phyloP scores from a whole-genome alignment of 768 basidiomycete genomes.

The Rhizopogon vulgaris region DNA sequence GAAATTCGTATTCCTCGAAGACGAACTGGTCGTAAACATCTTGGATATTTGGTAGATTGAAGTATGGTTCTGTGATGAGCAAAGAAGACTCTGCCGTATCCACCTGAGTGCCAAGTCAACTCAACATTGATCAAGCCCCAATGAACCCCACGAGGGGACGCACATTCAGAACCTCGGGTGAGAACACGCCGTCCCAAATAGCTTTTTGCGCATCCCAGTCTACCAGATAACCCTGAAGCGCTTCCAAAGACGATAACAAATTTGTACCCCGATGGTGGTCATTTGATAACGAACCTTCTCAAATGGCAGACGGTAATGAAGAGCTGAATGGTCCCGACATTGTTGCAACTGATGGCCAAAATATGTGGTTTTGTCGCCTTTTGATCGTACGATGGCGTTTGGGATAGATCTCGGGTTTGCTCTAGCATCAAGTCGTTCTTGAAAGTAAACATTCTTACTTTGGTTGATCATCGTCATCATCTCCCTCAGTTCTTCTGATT shows the following conservation, averaged over 20 bases:
- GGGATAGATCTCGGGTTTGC: slow-evolving; percentile 50
- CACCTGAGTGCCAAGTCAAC: slow-evolving; percentile 40
- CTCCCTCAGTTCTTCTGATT: slow-evolving; percentile 25
- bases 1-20: slow-evolving; percentile 95
- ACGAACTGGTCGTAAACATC: slow-evolving; percentile 93
- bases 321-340: slow-evolving; percentile 75
- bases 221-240: slow-evolving; percentile 74
- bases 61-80: slow-evolving; percentile 89
- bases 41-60: slow-evolving; percentile 89
- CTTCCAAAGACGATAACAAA: slow-evolving; percentile 15
- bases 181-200: slow-evolving; percentile 89
- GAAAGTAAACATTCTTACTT: slow-evolving; percentile 13
- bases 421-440: slow-evolving; percentile 2
- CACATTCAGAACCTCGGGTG: slow-evolving; percentile 62
- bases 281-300: slow-evolving; percentile 58
- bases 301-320: slow-evolving; percentile 80
- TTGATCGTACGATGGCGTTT: slow-evolving; percentile 82
- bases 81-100: slow-evolving; percentile 69
- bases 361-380: slow-evolving; percentile 76
- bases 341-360: slow-evolving; percentile 77
- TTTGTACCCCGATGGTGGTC: background rate
- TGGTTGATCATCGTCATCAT: slow-evolving; percentile 15
- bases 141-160: slow-evolving; percentile 9
- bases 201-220: slow-evolving; percentile 97
- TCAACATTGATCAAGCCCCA: slow-evolving; percentile 4